Conservation (phyloP, 257 asterid genomes). For the Ajuga chamaepitys region DNA sequence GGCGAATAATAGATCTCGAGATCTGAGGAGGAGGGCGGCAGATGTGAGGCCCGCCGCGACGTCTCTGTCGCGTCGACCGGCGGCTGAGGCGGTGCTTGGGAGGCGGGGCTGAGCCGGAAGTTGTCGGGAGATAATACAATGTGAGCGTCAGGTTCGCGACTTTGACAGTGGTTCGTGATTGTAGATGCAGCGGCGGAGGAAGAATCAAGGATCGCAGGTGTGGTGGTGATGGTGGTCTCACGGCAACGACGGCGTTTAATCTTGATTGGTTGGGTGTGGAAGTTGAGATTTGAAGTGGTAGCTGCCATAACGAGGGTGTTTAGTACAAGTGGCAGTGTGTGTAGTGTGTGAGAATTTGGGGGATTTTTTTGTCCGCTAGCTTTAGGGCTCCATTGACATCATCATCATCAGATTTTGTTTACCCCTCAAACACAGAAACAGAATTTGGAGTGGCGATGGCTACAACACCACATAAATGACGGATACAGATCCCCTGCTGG, state of each 20-base stretch:
- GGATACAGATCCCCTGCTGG: too few species aligned
- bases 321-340: constrained; percentile 4
- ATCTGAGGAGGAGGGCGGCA: constrained; percentile 37
- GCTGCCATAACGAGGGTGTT: constrained; percentile 45
- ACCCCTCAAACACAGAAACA: neutral
- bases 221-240: constrained; percentile 58
- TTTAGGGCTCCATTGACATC: constrained; percentile 22
- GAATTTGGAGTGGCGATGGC: constrained; percentile 26
- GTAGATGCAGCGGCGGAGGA: constrained; percentile 13
- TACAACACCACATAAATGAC: constrained; percentile 9
- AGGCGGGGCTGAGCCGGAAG: constrained; percentile 30
- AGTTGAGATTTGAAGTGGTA: constrained; percentile 47
- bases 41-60: too few species aligned
- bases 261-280: constrained; percentile 42
- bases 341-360: constrained; percentile 14
- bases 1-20: constrained; percentile 38
- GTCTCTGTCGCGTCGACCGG: constrained; percentile 11
- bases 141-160: constrained; percentile 19
- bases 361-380: constrained; percentile 20
- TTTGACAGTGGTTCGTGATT: constrained; percentile 14
- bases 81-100: constrained; percentile 25
- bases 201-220: constrained; percentile 18
- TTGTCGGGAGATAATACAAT: constrained; percentile 30
- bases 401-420: constrained; percentile 1
- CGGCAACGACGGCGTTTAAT: constrained; percentile 70